Conservation (phyloP, 208 protist species). For the Leishmania braziliensis region DNA sequence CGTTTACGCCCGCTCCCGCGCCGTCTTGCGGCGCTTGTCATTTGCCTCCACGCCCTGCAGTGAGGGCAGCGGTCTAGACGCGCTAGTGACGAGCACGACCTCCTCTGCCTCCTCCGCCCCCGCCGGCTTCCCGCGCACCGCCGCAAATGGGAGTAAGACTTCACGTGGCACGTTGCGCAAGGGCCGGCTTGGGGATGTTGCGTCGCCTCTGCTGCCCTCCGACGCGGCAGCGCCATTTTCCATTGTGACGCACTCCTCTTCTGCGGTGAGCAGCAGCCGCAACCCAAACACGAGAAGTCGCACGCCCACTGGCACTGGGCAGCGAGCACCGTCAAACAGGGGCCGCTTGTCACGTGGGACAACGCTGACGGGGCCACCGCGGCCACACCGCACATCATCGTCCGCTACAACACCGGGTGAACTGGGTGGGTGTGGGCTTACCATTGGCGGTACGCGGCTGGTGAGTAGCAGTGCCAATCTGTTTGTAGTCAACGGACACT, state of each 20-base stretch:
- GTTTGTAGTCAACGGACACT: slow-evolving; percentile 9
- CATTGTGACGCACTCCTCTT: slow-evolving; percentile 4
- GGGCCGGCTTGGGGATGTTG: slow-evolving; percentile 36
- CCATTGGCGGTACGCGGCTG: slow-evolving; percentile 26
- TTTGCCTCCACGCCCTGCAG: slow-evolving; percentile 39
- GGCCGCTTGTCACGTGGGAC: slow-evolving; percentile 24
- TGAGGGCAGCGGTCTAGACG: slow-evolving; percentile 12
- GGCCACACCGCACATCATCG: not conserved
- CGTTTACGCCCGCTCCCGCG: slow-evolving; percentile 56
- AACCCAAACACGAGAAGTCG: slow-evolving; percentile 7
- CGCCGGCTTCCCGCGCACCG: slow-evolving; percentile 36
- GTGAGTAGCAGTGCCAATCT: slow-evolving; percentile 2
- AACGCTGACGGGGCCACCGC: slow-evolving; percentile 11
- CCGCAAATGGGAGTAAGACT: slow-evolving; percentile 40
- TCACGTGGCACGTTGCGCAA: slow-evolving; percentile 38
- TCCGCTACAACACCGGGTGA: not conserved
- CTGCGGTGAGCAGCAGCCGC: slow-evolving; percentile 5
- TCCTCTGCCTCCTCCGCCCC: slow-evolving; percentile 43
- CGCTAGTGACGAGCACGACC: slow-evolving; percentile 22
- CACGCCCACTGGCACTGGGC: slow-evolving; percentile 9
- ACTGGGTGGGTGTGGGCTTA: slow-evolving; percentile 3
- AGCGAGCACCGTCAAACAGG: slow-evolving; percentile 3
- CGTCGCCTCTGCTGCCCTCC: not conserved
- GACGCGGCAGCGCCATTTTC: not conserved
- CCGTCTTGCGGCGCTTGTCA: slow-evolving; percentile 40